phyloP scores from a whole-genome alignment of 2,329 filamentous ascomycete species.

The Colletotrichum graminicola region DNA sequence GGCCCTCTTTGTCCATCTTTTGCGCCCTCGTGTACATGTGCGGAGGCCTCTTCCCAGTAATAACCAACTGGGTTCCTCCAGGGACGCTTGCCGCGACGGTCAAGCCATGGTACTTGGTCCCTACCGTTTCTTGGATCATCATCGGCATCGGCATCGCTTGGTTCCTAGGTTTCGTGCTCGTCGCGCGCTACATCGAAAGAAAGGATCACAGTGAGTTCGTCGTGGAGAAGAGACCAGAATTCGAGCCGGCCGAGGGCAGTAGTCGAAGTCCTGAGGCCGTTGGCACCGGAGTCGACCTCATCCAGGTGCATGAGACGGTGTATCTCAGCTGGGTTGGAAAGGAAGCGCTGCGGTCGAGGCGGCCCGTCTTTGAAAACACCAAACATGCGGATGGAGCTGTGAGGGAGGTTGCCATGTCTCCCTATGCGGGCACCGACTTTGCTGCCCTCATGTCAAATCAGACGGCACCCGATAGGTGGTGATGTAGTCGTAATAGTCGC shows the following conservation, averaged over 20 bases:
- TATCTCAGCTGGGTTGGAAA: slow-evolving; percentile 52
- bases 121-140: slow-evolving; percentile 49
- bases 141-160: slow-evolving; percentile 48
- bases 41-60: slow-evolving; percentile 51
- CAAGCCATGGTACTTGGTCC: slow-evolving; percentile 50
- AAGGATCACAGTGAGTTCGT: slow-evolving; percentile 51
- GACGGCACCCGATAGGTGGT: slow-evolving; percentile 13
- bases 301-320: slow-evolving; percentile 54
- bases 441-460: slow-evolving; percentile 30
- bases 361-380: slow-evolving; percentile 25
- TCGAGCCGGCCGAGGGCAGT: slow-evolving; percentile 47
- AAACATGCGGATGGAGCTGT: slow-evolving; percentile 21
- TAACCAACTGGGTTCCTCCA: slow-evolving; percentile 50
- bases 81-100: slow-evolving; percentile 8
- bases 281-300: slow-evolving; percentile 45
- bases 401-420: slow-evolving; percentile 23
- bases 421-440: slow-evolving; percentile 39
- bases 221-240: slow-evolving; percentile 52
- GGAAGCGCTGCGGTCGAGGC: slow-evolving; percentile 44
- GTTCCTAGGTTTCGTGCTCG: slow-evolving; percentile 52
- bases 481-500: background rate
- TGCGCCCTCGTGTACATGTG: slow-evolving; percentile 49
- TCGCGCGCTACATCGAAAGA: slow-evolving; percentile 48
- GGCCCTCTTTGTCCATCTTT: slow-evolving; percentile 49
- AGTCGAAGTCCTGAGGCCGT: slow-evolving; percentile 14